phyloP scores from a whole-genome alignment of 2,329 filamentous ascomycete species.

The Immersiporthe knoxdaviesiana region DNA sequence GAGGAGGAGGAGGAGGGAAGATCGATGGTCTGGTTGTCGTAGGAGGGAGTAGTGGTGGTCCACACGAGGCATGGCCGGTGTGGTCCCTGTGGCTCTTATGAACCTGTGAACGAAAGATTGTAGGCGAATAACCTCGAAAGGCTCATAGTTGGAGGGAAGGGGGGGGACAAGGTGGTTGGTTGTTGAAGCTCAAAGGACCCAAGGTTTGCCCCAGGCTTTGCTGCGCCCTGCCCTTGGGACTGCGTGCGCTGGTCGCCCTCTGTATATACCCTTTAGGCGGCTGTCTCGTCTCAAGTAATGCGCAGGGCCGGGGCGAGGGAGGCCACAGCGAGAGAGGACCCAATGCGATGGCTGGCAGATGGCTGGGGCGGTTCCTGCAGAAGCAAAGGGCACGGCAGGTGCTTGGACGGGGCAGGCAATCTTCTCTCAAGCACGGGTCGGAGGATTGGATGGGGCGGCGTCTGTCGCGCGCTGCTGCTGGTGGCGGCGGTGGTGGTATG shows the following conservation, averaged over 20 bases:
- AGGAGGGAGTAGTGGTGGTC: slow-evolving; percentile 12
- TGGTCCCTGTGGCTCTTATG: slow-evolving; percentile 29
- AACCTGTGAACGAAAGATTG: slow-evolving; percentile 29
- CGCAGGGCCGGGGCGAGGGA: slow-evolving; percentile 1
- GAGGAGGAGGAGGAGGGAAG: slow-evolving; percentile 8
- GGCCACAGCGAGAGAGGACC: background rate
- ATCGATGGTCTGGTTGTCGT: slow-evolving; percentile 23
- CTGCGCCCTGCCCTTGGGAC: background rate
- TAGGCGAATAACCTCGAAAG: slow-evolving; percentile 24
- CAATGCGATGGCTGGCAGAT: slow-evolving; percentile 5
- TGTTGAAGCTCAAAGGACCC: slow-evolving; percentile 5
- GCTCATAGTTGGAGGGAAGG: slow-evolving; percentile 25
- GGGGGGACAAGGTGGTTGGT: slow-evolving; percentile 1
- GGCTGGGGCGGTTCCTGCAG: slow-evolving; percentile 22
- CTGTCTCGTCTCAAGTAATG: background rate
- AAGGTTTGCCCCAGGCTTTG: slow-evolving; percentile 8
- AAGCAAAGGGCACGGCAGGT: slow-evolving; percentile 21
- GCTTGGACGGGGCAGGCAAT: slow-evolving; percentile 9
- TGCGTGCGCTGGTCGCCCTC: background rate
- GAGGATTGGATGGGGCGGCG: background rate
- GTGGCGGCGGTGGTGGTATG: background rate
- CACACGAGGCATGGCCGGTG: slow-evolving; percentile 29
- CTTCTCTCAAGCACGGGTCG: slow-evolving; percentile 13
- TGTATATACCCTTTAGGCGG: slow-evolving; percentile 8
- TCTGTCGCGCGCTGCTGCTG: slow-evolving; percentile 13